Evolutionary conservation across 192 early-diverging fungal genomes (phyloP).

Genomic region (Fimicolochytrium jonesii): DNA sequence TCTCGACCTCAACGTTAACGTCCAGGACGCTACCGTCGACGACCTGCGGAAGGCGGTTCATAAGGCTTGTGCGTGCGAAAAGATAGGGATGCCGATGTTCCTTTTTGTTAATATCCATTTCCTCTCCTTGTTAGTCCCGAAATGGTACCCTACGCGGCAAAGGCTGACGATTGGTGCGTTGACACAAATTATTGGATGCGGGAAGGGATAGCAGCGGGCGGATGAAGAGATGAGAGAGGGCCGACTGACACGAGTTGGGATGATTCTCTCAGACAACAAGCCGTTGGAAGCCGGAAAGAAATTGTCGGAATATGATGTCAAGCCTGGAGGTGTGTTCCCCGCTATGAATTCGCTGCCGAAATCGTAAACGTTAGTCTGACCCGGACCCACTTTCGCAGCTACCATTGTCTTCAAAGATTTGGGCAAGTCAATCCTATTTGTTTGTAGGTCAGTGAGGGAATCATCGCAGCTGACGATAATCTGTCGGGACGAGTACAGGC

Average conservation of each 20-base stretch:
- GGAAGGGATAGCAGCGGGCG: too few relatives aligned
- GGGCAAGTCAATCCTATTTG: background rate
- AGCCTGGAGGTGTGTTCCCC: slow-evolving; percentile 61
- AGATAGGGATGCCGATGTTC: too few relatives aligned
- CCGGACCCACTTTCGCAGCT: too few relatives aligned
- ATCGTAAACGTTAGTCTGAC: too few relatives aligned
- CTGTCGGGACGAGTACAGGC: slow-evolving; percentile 28
- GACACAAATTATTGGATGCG: too few relatives aligned
- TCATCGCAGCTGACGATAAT: background rate
- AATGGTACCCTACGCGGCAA: slow-evolving; percentile 74
- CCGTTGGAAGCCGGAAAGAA: slow-evolving; percentile 45
- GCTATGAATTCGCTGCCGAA: too few relatives aligned
- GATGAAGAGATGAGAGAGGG: too few relatives aligned
- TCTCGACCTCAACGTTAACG: slow-evolving; percentile 19
- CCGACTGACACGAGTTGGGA: too few relatives aligned
- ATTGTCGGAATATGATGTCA: slow-evolving; percentile 60
- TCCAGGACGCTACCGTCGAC: slow-evolving; percentile 56
- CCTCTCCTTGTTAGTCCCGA: slow-evolving; percentile 36
- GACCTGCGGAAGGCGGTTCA: slow-evolving; percentile 68
- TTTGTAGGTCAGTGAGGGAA: too few relatives aligned
- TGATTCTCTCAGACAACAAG: slow-evolving; percentile 56
- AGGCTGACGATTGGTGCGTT: slow-evolving; percentile 61
- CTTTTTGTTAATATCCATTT: too few relatives aligned
- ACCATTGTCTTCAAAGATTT: slow-evolving; percentile 32
- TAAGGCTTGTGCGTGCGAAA: slow-evolving; percentile 38